Base-by-base conservation (phyloP, 495 filamentous ascomycete species). In the Daldinia grandis region DNA sequence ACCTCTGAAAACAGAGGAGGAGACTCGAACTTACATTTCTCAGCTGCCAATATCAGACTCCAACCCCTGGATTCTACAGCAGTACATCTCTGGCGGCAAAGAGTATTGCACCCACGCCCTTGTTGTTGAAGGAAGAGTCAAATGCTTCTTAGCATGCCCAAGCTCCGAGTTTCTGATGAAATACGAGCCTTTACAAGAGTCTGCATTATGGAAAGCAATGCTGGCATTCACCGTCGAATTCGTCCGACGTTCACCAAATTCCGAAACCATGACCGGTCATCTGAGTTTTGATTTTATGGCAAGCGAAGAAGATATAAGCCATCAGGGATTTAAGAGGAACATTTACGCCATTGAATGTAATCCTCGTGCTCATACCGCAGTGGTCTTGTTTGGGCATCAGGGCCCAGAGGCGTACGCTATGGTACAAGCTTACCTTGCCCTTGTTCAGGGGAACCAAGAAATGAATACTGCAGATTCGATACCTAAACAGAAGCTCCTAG, bases 81-180 rank as follows among this genome's bases (percentile, higher is more conserved):
- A 93, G 69, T 90, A 85, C 71, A 85, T 88, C 35, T 73, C 79
- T 3, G 87, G 91, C 0, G 69, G 67, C 3, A 81, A 83, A 0
- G 89, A 92, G 76, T 93, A 90, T 76, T 88, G 87, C 69, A 90
- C 91, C 0, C 91, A 94, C 64, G 64, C 89, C 1, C 80, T 95
- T 10, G 76, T 93, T 3, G 78, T 92, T 1, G 74, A 79, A 2
- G 89, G 89, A 0, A 69, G 84, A 35, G 79, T 94, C 44, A 85
- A 84, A 44, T 86, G 86, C 1, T 91, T 93, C 68, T 84, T 89
- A 2, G 84, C 89, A 12, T 91, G 89, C 62, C 85, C 87, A 9
- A 85, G 82, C 15, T 71, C 82, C 0, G 84, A 87, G 8, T 64
- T 89, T 17, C 77, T 88, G 4, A 89, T 90, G 86, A 86, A 89